Evolutionary conservation across 2,329 filamentous ascomycete genomes (phyloP), one percentile per base, ranked within the genome.

Genomic region (Endoconidiophora polonica): DNA sequence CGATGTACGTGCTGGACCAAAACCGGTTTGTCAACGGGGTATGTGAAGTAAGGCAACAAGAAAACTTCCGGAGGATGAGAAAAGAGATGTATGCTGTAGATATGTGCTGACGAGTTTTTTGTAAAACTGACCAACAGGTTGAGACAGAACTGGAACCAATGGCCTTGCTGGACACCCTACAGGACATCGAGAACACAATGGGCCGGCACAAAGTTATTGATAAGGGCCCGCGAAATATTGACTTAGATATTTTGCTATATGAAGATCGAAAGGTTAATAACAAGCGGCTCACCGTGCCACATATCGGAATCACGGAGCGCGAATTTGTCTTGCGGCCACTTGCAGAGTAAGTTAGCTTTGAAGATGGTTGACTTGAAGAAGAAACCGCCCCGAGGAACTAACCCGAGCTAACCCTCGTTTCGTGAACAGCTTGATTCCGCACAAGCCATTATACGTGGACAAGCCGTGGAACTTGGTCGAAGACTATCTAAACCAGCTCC

Each of bases 1-100:
- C 91, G 20, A 98, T 98, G 91, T 98, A 98, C 64, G 83, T 95
- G 55, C 68, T 83, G 55, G 83, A 95, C 55, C 91, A 98, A 63
- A 79, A 80, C 55, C 76, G 77, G 26, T 98, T 98, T 61, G 68
- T 95, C 44, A 98, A 98, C 61, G 91, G 87, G 18, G 88, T 81
- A 52, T 94, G 86, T 63, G 85, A 94, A 78, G 87, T 93, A 63
- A 62, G 77, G 29, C 29, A 5, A 7, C 29, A 3, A 33, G 12
- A 33, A 12, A 33, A 12, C 5, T 12, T 69, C 45, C 44, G 18
- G 14, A 18, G 10, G 43, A 29, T 5, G 23, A 41, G 6, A 18
- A 9, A 36, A 22, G 18, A 16, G 2, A n/a, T 16, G 16, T 2
- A 38, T 24, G 44, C 22, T 38, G 33, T 14, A 10, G 16, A 18